These are phyloP conservation scores for Sporothrix pallida DNA, from an alignment of 2,329 filamentous ascomycete genomes.

Conservation along the genomic window DNA sequence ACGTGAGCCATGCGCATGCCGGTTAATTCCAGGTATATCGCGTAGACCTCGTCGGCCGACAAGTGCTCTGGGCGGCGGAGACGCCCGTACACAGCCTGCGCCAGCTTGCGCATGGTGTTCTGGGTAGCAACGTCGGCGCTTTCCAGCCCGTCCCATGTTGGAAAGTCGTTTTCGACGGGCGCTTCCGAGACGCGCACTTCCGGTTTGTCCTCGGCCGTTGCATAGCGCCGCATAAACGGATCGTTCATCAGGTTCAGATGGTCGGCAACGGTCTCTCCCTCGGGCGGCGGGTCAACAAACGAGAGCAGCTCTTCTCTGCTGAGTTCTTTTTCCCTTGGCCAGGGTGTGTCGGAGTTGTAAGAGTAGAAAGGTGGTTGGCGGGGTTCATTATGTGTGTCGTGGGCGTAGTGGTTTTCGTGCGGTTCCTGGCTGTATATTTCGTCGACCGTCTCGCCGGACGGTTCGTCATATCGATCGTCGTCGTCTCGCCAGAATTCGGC, in stretches of 20 bases:
- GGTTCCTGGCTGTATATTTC: not conserved
- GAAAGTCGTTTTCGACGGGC: slow-evolving; percentile 55
- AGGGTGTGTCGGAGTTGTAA: slow-evolving; percentile 17
- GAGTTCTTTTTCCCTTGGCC: slow-evolving; percentile 27
- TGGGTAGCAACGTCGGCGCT: slow-evolving; percentile 47
- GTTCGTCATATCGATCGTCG: too few species aligned
- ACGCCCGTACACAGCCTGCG: slow-evolving; percentile 49
- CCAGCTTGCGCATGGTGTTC: slow-evolving; percentile 48
- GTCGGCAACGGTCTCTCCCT: slow-evolving; percentile 57
- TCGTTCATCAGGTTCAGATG: slow-evolving; percentile 59
- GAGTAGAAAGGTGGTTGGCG: not conserved
- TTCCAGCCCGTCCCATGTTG: slow-evolving; percentile 51
- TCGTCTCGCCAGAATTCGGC: not conserved
- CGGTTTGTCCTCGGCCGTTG: slow-evolving; percentile 57
- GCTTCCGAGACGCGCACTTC: slow-evolving; percentile 58
- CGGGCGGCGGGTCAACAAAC: slow-evolving; percentile 58
- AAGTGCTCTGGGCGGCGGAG: slow-evolving; percentile 51
- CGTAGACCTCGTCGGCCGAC: slow-evolving; percentile 54
- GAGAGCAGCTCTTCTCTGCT: slow-evolving; percentile 56
- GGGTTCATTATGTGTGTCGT: not conserved
- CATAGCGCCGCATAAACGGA: slow-evolving; percentile 61
- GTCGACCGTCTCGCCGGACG: not conserved
- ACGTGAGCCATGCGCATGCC: slow-evolving; percentile 60
- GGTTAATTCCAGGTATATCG: slow-evolving; percentile 57
- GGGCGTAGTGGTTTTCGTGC: not conserved